Evolutionary conservation across 257 asterid genomes (phyloP).

Genomic region (Solanum tarapatanum): DNA sequence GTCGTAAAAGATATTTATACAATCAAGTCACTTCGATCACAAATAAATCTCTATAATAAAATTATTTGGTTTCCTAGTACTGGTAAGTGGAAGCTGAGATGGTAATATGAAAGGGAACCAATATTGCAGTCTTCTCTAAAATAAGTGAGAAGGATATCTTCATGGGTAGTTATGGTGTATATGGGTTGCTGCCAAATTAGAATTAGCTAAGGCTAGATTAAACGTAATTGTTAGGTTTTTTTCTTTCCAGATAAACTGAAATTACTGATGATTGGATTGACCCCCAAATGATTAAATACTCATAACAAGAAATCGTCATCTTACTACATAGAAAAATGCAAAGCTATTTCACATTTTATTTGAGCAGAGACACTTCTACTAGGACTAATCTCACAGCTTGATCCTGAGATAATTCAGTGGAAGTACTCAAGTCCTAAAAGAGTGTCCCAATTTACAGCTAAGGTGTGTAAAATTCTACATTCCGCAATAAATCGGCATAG

Average conservation of each 20-base stretch:
- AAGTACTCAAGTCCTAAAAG: not conserved
- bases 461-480: not conserved
- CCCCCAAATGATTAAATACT: not conserved
- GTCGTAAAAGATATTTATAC: not conserved
- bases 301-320: not conserved
- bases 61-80: no score
- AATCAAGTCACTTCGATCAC: not conserved
- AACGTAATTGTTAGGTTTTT: not conserved
- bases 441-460: not conserved
- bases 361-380: not conserved
- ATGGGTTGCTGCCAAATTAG: not conserved
- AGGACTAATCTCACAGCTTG: not conserved
- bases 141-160: not conserved
- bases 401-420: not conserved
- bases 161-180: not conserved
- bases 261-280: not conserved
- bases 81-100: not conserved
- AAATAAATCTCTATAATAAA: not conserved
- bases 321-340: not conserved
- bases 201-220: not conserved
- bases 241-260: not conserved
- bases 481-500: not conserved
- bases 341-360: not conserved
- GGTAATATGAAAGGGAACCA: not conserved
- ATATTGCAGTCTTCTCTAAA: not conserved